Evolutionary conservation across 805 yeast genomes (phyloP).

Genomic region (Peterozyma toletana): DNA sequence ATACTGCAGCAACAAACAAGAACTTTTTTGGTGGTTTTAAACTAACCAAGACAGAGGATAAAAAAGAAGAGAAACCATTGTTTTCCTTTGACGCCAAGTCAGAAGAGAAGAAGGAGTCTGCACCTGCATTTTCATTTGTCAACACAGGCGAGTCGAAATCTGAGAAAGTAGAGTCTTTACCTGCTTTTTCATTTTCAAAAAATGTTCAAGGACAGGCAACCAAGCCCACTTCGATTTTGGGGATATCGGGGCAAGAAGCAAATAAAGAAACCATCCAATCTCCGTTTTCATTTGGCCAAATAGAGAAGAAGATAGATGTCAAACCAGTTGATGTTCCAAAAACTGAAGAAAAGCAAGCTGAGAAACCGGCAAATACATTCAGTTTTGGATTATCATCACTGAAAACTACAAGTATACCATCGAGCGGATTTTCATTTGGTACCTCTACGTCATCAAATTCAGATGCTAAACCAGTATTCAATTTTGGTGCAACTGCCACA

Average conservation of each 20-base stretch:
- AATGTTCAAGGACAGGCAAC: constrained; percentile 4
- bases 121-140: constrained; percentile 15
- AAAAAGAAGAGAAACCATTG: constrained; percentile 1
- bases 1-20: constrained; percentile 8
- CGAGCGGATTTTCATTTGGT: constrained; percentile 7
- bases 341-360: not conserved
- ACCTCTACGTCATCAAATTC: constrained; percentile 3
- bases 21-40: constrained; percentile 19
- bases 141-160: constrained; percentile 13
- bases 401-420: not conserved
- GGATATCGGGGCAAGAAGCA: constrained; percentile 8
- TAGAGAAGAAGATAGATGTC: not conserved
- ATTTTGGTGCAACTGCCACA: constrained; percentile 14
- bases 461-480: constrained; percentile 19
- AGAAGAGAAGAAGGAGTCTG: constrained; percentile 3
- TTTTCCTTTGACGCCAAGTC: constrained; percentile 1
- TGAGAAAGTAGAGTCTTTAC: not conserved
- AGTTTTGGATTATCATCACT: not conserved
- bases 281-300: constrained; percentile 12
- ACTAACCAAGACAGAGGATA: constrained; percentile 11
- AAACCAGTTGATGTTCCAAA: not conserved
- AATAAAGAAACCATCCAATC: constrained; percentile 13
- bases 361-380: not conserved
- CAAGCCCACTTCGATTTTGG: constrained; percentile 20
- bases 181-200: not conserved